Conservation (phyloP, 371 early-diverging fungal species). For the Dichotomocladium elegans region DNA sequence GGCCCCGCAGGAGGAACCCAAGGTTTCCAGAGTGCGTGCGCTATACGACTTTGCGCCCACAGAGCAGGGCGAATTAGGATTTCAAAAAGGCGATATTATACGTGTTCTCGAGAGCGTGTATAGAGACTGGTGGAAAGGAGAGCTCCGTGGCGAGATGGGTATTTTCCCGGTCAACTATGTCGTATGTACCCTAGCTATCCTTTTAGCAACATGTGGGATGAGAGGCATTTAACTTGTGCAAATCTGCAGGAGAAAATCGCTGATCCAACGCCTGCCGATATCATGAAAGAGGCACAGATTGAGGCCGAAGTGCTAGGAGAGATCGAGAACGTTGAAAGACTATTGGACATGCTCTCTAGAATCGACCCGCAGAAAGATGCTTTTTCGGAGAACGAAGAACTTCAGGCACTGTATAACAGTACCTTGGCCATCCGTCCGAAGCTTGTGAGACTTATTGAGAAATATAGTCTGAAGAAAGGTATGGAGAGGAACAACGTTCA, state of each 20-base stretch:
- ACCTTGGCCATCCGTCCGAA: conserved; percentile 75
- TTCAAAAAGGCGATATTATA: conserved; percentile 76
- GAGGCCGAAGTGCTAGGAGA: conserved; percentile 74
- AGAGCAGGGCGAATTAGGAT: conserved; percentile 80
- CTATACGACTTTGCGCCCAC: conserved; percentile 83
- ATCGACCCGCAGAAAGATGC: conserved; percentile 81
- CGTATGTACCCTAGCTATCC: conserved; percentile 33
- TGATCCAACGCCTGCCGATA: conserved; percentile 57
- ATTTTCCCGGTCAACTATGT: conserved; percentile 91
- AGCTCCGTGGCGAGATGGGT: conserved; percentile 66
- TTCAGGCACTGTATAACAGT: conserved; percentile 73
- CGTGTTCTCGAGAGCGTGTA: conserved; percentile 81
- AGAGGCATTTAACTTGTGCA: too few relatives aligned
- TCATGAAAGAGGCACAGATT: conserved; percentile 57
- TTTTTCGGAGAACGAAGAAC: conserved; percentile 81
- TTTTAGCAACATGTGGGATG: too few relatives aligned
- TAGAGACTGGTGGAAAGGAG: conserved; percentile 92
- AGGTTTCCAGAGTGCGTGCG: conserved; percentile 73
- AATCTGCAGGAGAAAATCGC: conserved; percentile 48
- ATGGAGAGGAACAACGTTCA: background rate
- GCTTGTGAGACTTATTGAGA: conserved; percentile 74
- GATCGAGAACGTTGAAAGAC: conserved; percentile 71
- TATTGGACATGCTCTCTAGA: conserved; percentile 69
- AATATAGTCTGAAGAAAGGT: conserved; percentile 77
- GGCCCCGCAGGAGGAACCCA: conserved; percentile 19